Conservation (phyloP, 75 land plant species). For the Selaginella tamariscina region DNA sequence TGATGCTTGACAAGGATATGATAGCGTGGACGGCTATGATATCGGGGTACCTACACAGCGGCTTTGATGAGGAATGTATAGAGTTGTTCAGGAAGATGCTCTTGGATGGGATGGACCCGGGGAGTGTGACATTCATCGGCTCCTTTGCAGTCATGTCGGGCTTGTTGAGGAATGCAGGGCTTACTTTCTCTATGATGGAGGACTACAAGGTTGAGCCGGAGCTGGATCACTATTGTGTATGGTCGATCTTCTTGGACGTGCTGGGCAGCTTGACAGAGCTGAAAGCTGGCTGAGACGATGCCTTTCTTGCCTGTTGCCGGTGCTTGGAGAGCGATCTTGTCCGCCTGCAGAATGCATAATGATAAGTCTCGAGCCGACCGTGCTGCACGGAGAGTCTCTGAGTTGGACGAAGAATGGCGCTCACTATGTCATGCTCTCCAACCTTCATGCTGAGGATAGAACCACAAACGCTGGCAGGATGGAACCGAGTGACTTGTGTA, state of each 20-base stretch:
- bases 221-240: slow-evolving; percentile 5
- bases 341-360: slow-evolving; percentile 1
- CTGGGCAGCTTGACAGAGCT: background rate
- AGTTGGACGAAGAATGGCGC: slow-evolving; percentile 1
- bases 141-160: background rate
- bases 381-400: background rate
- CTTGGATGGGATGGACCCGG: background rate
- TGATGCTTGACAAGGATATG: slow-evolving; percentile 32
- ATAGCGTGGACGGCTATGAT: slow-evolving; percentile 55
- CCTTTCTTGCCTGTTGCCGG: background rate
- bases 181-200: background rate
- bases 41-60: slow-evolving; percentile 27
- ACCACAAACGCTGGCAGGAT: background rate
- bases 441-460: background rate
- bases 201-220: slow-evolving; percentile 1
- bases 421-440: background rate
- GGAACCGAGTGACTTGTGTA: background rate
- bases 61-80: background rate
- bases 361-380: background rate
- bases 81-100: slow-evolving; percentile 2
- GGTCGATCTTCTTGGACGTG: slow-evolving; percentile 8
- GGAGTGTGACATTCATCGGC: background rate
- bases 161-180: background rate
- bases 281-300: background rate
- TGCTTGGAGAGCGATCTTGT: background rate